Evolutionary conservation across 2,329 filamentous ascomycete genomes (phyloP).

Genomic region (Penicillium sp.): DNA sequence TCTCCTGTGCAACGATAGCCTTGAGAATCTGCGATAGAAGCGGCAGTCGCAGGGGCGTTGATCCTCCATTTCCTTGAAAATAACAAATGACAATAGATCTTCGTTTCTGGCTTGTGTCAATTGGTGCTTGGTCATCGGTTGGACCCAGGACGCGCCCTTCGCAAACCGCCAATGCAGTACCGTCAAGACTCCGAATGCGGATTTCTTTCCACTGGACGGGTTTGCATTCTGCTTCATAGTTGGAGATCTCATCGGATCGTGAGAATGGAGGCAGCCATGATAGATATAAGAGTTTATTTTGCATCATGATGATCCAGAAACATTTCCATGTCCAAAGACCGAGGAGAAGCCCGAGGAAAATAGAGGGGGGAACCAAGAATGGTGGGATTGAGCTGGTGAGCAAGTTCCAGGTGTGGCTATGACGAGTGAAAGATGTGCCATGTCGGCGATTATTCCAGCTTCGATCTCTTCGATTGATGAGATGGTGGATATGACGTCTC

Average conservation of each 20-base stretch:
- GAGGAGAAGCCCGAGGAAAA: conserved; percentile 61
- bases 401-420: conserved; percentile 12
- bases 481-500: too few relatives aligned
- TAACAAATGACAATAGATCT: conserved; percentile 28
- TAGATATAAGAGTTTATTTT: conserved; percentile 79
- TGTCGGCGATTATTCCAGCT: too few relatives aligned
- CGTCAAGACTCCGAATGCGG: conserved; percentile 30
- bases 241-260: conserved; percentile 58
- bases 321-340: conserved; percentile 61
- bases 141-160: conserved; percentile 54
- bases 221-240: conserved; percentile 56
- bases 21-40: conserved; percentile 45
- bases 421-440: too few relatives aligned
- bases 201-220: conserved; percentile 64
- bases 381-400: conserved; percentile 34
- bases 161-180: conserved; percentile 54
- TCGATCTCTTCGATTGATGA: too few relatives aligned
- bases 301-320: conserved; percentile 67
- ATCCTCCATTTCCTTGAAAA: conserved; percentile 33
- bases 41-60: conserved; percentile 32
- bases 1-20: conserved; percentile 8
- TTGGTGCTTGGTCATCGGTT: neutral
- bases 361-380: conserved; percentile 57
- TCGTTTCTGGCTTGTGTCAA: neutral
- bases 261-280: conserved; percentile 67